Conservation (phyloP, 208 protist genomes). For the Kentomonas sorsogonicus region DNA sequence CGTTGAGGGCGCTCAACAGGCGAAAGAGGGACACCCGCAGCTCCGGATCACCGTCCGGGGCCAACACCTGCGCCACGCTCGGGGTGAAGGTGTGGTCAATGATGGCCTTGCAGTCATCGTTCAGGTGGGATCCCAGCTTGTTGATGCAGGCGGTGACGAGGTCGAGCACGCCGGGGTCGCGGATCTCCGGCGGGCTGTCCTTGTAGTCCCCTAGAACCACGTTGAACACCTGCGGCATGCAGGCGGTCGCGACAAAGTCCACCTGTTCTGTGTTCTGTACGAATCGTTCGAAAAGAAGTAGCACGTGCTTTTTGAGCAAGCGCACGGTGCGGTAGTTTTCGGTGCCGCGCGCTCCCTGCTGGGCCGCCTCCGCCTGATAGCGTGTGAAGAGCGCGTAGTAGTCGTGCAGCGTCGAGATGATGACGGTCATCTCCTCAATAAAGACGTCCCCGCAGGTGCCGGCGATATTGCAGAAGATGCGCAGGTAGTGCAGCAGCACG, state of each 20-base stretch:
- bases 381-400: constrained; percentile 92
- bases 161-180: constrained; percentile 93
- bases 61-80: constrained; percentile 98
- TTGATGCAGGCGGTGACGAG: constrained; percentile 89
- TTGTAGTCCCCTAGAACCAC: constrained; percentile 96
- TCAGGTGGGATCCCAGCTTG: constrained; percentile 72
- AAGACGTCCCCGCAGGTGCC: constrained; percentile 86
- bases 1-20: constrained; percentile 94
- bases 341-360: not conserved
- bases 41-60: constrained; percentile 96
- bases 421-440: constrained; percentile 90
- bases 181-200: constrained; percentile 73
- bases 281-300: constrained; percentile 94
- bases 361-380: constrained; percentile 20
- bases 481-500: constrained; percentile 91
- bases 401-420: constrained; percentile 93
- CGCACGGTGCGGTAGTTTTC: constrained; percentile 40
- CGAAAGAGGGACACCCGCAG: constrained; percentile 97
- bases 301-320: constrained; percentile 94
- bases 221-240: constrained; percentile 94
- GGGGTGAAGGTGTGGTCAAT: constrained; percentile 95
- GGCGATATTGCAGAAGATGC: constrained; percentile 92
- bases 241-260: constrained; percentile 81
- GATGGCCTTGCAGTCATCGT: constrained; percentile 90
- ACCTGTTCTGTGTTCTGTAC: constrained; percentile 82